Evolutionary conservation across 345 rosid genomes (phyloP).

Genomic region (Camelina neglecta): DNA sequence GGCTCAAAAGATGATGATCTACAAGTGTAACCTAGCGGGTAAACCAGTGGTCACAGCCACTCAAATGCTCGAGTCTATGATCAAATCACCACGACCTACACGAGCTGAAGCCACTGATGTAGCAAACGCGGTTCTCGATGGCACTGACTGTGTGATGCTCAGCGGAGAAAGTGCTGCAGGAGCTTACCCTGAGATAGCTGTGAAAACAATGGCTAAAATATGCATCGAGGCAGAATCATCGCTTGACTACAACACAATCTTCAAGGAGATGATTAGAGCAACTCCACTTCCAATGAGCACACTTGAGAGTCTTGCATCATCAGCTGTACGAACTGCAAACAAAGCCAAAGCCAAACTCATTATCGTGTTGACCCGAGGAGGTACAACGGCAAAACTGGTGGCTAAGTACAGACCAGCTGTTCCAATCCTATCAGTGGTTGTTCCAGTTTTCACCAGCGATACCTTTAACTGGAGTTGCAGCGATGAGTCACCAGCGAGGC

Average conservation of each 20-base stretch:
- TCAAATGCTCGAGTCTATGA: slow-evolving; percentile 37
- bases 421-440: slow-evolving; percentile 46
- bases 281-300: slow-evolving; percentile 37
- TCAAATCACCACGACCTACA: slow-evolving; percentile 34
- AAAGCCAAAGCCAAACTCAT: slow-evolving; percentile 28
- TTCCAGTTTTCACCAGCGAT: slow-evolving; percentile 59
- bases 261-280: slow-evolving; percentile 32
- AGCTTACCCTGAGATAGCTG: slow-evolving; percentile 32
- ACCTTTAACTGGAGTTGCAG: slow-evolving; percentile 65
- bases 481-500: slow-evolving; percentile 46
- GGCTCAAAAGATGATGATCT: slow-evolving; percentile 70
- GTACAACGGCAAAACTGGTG: slow-evolving; percentile 32
- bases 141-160: slow-evolving; percentile 35
- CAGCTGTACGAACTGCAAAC: slow-evolving; percentile 32
- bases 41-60: slow-evolving; percentile 37
- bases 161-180: slow-evolving; percentile 37
- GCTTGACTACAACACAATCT: slow-evolving; percentile 29
- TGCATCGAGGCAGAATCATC: slow-evolving; percentile 33
- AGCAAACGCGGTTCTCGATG: slow-evolving; percentile 34
- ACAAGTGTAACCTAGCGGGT: slow-evolving; percentile 59
- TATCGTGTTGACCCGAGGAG: slow-evolving; percentile 35
- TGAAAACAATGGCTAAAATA: slow-evolving; percentile 25
- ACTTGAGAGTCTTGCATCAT: slow-evolving; percentile 35
- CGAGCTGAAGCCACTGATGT: slow-evolving; percentile 37
- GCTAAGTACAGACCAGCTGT: slow-evolving; percentile 36